Evolutionary conservation across 2,329 filamentous ascomycete genomes (phyloP).

Genomic region (Didymella arachidicola): DNA sequence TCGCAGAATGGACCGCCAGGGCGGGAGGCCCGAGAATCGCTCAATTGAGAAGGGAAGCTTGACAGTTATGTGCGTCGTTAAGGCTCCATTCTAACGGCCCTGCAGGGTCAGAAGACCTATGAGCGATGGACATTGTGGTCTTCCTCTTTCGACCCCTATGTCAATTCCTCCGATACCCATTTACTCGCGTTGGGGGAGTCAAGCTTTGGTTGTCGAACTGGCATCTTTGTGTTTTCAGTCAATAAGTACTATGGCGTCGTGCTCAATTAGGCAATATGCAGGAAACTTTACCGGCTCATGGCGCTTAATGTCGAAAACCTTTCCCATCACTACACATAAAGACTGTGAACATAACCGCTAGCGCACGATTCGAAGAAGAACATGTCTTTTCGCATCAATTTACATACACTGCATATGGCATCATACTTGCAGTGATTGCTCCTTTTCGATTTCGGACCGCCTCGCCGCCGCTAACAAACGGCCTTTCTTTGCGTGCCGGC

Average conservation of each 20-base stretch:
- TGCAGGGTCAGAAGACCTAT: background rate
- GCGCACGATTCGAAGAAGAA: background rate
- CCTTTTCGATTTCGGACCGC: slow-evolving; percentile 38
- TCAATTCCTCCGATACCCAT: slow-evolving; percentile 10
- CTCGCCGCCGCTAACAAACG: slow-evolving; percentile 42
- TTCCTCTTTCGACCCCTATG: no score
- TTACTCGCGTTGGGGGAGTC: background rate
- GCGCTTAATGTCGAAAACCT: slow-evolving; percentile 19
- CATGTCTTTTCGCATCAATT: background rate
- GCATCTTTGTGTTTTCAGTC: background rate
- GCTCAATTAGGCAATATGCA: slow-evolving; percentile 11
- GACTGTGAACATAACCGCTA: background rate
- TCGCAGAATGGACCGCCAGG: slow-evolving; percentile 40
- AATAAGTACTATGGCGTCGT: slow-evolving; percentile 1
- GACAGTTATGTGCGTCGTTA: background rate
- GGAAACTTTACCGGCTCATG: slow-evolving; percentile 16
- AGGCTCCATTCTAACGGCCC: background rate
- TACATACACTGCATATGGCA: background rate
- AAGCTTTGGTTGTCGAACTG: background rate
- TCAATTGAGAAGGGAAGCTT: slow-evolving; percentile 8
- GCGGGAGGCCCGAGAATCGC: slow-evolving; percentile 18
- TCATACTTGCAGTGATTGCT: background rate
- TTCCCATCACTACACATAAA: background rate
- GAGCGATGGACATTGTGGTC: background rate
- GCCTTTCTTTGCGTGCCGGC: slow-evolving; percentile 27